Conservation (phyloP, 2,329 filamentous ascomycete genomes). For the Fusarium aywerte region DNA sequence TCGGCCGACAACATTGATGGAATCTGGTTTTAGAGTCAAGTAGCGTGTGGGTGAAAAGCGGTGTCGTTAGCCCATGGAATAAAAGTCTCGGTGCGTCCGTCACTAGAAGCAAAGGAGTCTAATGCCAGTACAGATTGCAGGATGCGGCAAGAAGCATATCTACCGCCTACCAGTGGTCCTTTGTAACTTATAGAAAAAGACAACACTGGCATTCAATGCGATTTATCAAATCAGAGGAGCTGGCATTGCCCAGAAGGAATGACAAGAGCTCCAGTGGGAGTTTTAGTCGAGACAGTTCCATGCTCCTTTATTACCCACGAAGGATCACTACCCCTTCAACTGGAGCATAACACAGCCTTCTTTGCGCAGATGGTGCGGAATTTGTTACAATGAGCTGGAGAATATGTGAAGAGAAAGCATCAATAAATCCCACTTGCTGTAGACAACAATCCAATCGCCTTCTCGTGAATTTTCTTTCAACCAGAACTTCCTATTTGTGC, state of each 20-base stretch:
- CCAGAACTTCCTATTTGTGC: neutral
- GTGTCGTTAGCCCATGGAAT: neutral
- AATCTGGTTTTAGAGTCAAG: neutral
- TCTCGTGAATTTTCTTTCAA: neutral
- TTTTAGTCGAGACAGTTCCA: constrained; percentile 28
- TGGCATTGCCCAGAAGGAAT: constrained; percentile 11
- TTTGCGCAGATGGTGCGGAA: neutral
- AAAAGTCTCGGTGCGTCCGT: neutral
- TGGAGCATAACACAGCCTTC: constrained; percentile 17
- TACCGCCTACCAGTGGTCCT: neutral
- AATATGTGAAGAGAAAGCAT: neutral
- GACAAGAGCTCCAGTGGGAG: constrained; percentile 2
- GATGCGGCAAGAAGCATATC: constrained; percentile 8
- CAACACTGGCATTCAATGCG: neutral
- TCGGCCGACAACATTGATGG: neutral
- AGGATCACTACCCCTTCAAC: constrained; percentile 11
- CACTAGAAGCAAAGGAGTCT: neutral
- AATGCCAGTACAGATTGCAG: constrained; percentile 22
- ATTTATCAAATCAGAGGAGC: constrained; percentile 14
- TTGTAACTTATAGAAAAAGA: neutral
- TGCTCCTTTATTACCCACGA: constrained; percentile 20
- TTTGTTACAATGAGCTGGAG: neutral
- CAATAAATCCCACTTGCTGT: too few relatives aligned
- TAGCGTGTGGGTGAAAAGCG: neutral
- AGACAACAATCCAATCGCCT: too few relatives aligned